Percentiles rank a stretch among this genome's conserved stretches.
Conservation (phyloP, 2,329 filamentous ascomycete genomes). For the Scopulariopsis brevicaulis region DNA sequence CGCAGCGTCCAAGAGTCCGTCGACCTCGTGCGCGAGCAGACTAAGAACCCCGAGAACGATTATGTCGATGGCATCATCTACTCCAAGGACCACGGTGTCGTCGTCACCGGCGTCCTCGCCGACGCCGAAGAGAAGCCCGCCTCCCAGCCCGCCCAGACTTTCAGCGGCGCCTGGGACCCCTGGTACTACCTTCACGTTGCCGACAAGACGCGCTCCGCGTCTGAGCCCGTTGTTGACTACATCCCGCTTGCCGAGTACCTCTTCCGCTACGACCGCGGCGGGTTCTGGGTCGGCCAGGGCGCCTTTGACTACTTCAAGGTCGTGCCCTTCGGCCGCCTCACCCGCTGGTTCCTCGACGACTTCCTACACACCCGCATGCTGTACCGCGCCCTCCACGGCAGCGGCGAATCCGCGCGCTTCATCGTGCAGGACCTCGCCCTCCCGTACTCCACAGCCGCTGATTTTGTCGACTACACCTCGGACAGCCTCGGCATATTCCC, state of each 20-base stretch:
- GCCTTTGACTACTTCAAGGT: conserved; percentile 56
- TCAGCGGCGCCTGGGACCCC: conserved; percentile 49
- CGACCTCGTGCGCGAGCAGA: conserved; percentile 34
- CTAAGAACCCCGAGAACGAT: conserved; percentile 35
- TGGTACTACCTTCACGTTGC: conserved; percentile 69
- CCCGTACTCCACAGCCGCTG: conserved; percentile 37
- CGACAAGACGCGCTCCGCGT: conserved; percentile 22
- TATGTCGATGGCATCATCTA: conserved; percentile 68
- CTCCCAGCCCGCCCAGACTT: conserved; percentile 34
- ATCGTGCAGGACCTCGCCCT: conserved; percentile 58
- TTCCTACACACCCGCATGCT: conserved; percentile 66
- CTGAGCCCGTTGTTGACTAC: conserved; percentile 31
- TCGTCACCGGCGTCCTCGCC: conserved; percentile 53
- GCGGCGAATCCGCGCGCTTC: conserved; percentile 51
- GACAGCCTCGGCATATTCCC: conserved; percentile 43
- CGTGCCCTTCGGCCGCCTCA: conserved; percentile 53
- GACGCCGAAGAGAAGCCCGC: conserved; percentile 42
- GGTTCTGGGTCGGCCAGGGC: conserved; percentile 60
- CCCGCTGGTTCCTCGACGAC: conserved; percentile 59
- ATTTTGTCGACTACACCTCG: conserved; percentile 44
- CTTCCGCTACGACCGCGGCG: conserved; percentile 65
- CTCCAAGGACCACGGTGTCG: conserved; percentile 47
- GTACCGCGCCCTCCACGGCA: conserved; percentile 59
- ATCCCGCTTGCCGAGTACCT: conserved; percentile 62
- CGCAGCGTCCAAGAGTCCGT: conserved; percentile 34